Evolutionary conservation across 371 early-diverging fungal genomes (phyloP).

Genomic region (Ordospora colligata): DNA sequence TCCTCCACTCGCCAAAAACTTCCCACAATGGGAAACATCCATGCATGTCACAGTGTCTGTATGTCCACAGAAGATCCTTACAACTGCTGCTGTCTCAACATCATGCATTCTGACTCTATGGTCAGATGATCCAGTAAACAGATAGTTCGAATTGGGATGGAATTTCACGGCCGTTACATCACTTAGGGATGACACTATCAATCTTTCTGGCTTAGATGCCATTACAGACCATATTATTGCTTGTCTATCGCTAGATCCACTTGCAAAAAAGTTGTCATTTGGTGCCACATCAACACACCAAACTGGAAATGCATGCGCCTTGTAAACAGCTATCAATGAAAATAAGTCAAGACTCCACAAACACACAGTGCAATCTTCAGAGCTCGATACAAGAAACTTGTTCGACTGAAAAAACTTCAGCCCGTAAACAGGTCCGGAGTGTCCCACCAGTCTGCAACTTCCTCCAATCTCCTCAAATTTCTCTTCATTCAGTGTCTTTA

Average conservation of each 20-base stretch:
- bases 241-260: slow-evolving; percentile 85
- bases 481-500: slow-evolving; percentile 54
- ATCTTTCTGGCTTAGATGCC: slow-evolving; percentile 79
- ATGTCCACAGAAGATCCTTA: slow-evolving; percentile 83
- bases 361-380: slow-evolving; percentile 85
- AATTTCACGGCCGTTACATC: slow-evolving; percentile 87
- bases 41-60: slow-evolving; percentile 70
- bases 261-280: slow-evolving; percentile 85
- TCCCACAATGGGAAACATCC: slow-evolving; percentile 86
- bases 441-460: slow-evolving; percentile 70
- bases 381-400: slow-evolving; percentile 75
- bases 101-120: slow-evolving; percentile 87
- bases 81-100: slow-evolving; percentile 76
- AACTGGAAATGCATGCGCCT: slow-evolving; percentile 90
- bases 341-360: slow-evolving; percentile 84
- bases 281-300: slow-evolving; percentile 84
- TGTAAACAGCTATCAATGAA: slow-evolving; percentile 78
- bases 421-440: slow-evolving; percentile 86
- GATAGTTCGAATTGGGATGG: slow-evolving; percentile 91
- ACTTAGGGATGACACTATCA: slow-evolving; percentile 88
- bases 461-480: slow-evolving; percentile 56
- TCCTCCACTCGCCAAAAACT: slow-evolving; percentile 77
- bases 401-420: slow-evolving; percentile 76
- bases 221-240: slow-evolving; percentile 89
- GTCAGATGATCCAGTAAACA: slow-evolving; percentile 86